Percentiles rank a stretch among this genome's conserved stretches.
These are phyloP conservation scores for Coffea humblotiana DNA, from an alignment of 305 asterid genomes.

Conservation along the genomic window DNA sequence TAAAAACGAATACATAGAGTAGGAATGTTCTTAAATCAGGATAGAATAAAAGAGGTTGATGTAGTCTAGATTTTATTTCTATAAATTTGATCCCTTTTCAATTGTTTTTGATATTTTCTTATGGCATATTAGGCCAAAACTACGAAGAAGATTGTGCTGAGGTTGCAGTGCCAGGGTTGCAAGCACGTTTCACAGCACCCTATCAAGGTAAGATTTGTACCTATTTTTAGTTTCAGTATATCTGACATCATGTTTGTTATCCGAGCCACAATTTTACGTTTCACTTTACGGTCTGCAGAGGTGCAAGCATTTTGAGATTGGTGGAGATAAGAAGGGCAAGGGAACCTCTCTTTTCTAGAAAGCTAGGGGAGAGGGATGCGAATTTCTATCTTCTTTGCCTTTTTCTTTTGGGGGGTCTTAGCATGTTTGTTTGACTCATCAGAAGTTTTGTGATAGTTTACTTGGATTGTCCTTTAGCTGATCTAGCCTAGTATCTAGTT, in stretches of 20 bases:
- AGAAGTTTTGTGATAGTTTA: too few species aligned
- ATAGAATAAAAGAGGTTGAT: neutral
- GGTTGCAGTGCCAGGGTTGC: constrained; percentile 31
- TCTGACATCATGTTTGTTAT: neutral
- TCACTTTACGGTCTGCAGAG: constrained; percentile 12
- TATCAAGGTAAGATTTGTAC: constrained; percentile 12
- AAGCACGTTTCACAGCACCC: constrained; percentile 30
- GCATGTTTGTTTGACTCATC: neutral
- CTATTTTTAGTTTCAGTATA: neutral
- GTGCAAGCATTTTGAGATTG: constrained; percentile 37
- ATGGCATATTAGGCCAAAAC: constrained; percentile 29
- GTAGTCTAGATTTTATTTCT: neutral
- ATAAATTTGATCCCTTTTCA: neutral
- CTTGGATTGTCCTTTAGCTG: neutral
- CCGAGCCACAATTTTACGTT: neutral
- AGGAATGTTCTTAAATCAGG: neutral
- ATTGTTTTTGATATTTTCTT: neutral
- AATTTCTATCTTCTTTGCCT: too few species aligned
- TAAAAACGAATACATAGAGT: neutral
- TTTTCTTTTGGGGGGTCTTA: neutral
- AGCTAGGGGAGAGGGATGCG: neutral
- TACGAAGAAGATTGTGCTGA: constrained; percentile 31
- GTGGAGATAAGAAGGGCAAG: constrained; percentile 37
- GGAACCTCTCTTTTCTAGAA: constrained; percentile 31
- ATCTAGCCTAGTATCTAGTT: neutral